Evolutionary conservation across 2,329 filamentous ascomycete species (phyloP).

Genomic region (Tolypocladium inflatum): DNA sequence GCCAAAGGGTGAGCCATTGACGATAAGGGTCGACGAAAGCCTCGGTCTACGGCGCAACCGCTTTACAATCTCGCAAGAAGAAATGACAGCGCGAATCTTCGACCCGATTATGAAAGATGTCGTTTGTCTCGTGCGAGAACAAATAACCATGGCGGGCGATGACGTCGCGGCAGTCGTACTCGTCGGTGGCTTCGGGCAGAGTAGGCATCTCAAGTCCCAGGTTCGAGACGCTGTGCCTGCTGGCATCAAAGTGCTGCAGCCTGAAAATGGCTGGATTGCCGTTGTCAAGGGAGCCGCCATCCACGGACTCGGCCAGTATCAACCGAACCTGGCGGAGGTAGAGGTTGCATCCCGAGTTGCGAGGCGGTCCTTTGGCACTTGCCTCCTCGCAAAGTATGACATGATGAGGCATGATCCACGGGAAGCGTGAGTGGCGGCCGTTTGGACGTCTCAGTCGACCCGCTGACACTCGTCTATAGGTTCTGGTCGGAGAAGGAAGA

Average conservation of each 20-base stretch:
- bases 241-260: conserved; percentile 34
- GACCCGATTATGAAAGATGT: conserved; percentile 32
- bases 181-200: conserved; percentile 39
- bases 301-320: conserved; percentile 22
- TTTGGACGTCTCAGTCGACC: too few species aligned
- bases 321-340: conserved; percentile 16
- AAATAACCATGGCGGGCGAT: conserved; percentile 24
- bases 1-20: conserved; percentile 23
- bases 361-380: conserved; percentile 26
- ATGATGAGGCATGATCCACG: conserved; percentile 24
- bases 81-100: conserved; percentile 52
- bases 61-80: conserved; percentile 34
- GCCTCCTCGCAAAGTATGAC: conserved; percentile 24
- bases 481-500: conserved; percentile 28
- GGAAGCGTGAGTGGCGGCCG: conserved; percentile 20
- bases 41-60: conserved; percentile 21
- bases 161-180: conserved; percentile 31
- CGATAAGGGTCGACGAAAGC: conserved; percentile 23
- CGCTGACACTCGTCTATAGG: conserved; percentile 13
- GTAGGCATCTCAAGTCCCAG: conserved; percentile 31
- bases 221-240: conserved; percentile 24
- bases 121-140: conserved; percentile 31
- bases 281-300: conserved; percentile 42
- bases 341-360: conserved; percentile 25
- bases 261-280: conserved; percentile 38